Evolutionary conservation across 1,284 basidiomycete genomes (phyloP).

Genomic region (Thelephora terrestris): DNA sequence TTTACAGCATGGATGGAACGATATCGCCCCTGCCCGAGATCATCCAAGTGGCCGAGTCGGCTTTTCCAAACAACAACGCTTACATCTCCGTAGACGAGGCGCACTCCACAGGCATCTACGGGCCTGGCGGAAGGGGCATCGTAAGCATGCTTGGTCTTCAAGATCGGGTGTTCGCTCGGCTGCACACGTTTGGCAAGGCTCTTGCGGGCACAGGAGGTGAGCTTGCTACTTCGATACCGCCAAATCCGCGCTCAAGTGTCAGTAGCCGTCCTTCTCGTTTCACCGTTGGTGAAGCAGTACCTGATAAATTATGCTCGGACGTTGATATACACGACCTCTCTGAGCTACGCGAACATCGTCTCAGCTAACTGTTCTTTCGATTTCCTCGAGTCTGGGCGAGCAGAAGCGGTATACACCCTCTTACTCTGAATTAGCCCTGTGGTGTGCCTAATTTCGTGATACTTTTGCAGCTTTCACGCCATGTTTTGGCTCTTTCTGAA

Average conservation of each 20-base stretch:
- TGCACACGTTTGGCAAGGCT: constrained; percentile 67
- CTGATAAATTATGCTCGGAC: constrained; percentile 90
- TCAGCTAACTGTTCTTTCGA: constrained; percentile 74
- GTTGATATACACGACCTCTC: constrained; percentile 82
- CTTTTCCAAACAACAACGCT: constrained; percentile 52
- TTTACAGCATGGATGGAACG: constrained; percentile 97
- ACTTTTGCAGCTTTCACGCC: constrained; percentile 28
- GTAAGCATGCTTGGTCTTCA: constrained; percentile 58
- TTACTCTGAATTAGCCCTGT: constrained; percentile 10
- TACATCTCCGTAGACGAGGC: constrained; percentile 85
- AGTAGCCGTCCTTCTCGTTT: constrained; percentile 72
- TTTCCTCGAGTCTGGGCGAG: constrained; percentile 59
- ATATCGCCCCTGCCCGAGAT: constrained; percentile 69
- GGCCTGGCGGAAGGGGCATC: constrained; percentile 68
- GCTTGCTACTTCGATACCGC: constrained; percentile 17
- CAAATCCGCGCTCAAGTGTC: no score
- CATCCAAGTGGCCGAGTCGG: constrained; percentile 43
- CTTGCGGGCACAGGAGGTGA: constrained; percentile 70
- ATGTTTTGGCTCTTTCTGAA: constrained; percentile 29
- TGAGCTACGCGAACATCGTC: constrained; percentile 66
- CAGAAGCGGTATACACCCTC: constrained; percentile 35
- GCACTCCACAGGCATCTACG: constrained; percentile 77
- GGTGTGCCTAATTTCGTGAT: constrained; percentile 17
- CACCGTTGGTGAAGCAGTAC: constrained; percentile 67
- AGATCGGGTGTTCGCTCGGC: constrained; percentile 45